Base-by-base conservation (phyloP, 257 asterid genomes). In the Solanum pinnatisectum region DNA sequence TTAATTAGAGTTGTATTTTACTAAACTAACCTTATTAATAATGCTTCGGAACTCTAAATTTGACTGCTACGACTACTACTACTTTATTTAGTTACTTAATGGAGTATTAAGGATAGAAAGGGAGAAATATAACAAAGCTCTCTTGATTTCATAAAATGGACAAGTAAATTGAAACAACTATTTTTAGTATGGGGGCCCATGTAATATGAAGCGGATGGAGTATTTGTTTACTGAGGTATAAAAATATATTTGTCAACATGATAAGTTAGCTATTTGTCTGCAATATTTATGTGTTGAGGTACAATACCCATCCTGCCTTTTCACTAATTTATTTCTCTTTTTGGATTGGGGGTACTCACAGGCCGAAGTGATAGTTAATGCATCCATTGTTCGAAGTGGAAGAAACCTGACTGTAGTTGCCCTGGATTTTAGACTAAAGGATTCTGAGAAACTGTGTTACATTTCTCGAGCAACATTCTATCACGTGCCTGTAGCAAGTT, bases 331-430 rank as follows among this genome's bases (percentile, higher is more conserved):
- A 25, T 81, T 39, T 10, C 85, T 81, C 68, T 32, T 46, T 79
- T 46, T 16, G 85, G 25, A 70, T 71, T 70, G 90, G 72, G 87
- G 82, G 81, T 39, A 20, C 88, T 79, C 78, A 87, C 97, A 96
- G 99, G 92, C 91, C 12, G 94, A 90, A 89, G 93, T 93, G 16
- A 59, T 90, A 22, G 90, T 95, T 59, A 95, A 96, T 89, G 97
- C 94, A 25, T 88, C 95, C 13, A 93, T 94, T 65, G 81, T 94
- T 42, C 91, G 98, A 92, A 95, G 96, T 56, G 99, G 99, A 91
- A 93, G 98, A 91, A 97, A 92, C 90, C 71, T 97, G 73, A 92
- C 98, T 6, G 91, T 93, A 60, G 94, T 95, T 90, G 90, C 95
- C 52, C 90, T 95, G 37, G 92, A 93, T 84, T 97, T 95, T 89